phyloP scores from a whole-genome alignment of 176 grass and related monocot species.

The Poa annua region DNA sequence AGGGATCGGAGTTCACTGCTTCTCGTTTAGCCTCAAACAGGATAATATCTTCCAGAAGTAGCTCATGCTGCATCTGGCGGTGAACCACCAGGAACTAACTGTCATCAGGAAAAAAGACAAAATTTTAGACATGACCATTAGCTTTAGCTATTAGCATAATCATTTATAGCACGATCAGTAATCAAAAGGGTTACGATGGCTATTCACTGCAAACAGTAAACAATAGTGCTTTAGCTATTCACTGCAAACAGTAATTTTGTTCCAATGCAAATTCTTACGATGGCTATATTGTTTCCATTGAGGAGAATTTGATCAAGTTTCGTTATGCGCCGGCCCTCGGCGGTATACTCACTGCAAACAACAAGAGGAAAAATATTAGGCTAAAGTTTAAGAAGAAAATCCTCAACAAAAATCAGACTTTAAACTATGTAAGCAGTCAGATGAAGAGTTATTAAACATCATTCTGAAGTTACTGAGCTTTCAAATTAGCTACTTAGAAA shows the following conservation, averaged over 20 bases:
- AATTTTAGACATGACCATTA: constrained; percentile 35
- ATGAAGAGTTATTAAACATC: neutral
- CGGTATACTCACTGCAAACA: constrained; percentile 80
- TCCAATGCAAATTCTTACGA: constrained; percentile 60
- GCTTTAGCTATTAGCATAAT: constrained; percentile 1
- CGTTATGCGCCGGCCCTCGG: constrained; percentile 91
- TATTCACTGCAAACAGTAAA: too few species aligned
- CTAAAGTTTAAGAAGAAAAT: neutral
- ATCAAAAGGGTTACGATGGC: too few species aligned
- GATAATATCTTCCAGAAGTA: neutral
- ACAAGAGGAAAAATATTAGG: neutral
- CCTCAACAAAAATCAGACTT: neutral
- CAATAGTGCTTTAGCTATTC: too few species aligned
- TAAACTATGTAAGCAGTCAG: neutral
- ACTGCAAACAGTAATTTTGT: too few species aligned
- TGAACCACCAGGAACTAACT: constrained; percentile 97
- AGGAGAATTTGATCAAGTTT: constrained; percentile 97
- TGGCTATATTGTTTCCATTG: constrained; percentile 99
- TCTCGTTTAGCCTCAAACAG: neutral
- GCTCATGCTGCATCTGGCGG: constrained; percentile 73
- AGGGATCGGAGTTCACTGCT: neutral
- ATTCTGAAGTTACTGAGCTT: neutral
- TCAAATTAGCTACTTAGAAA: neutral
- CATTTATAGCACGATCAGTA: neutral
- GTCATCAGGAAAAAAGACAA: neutral